phyloP scores from a whole-genome alignment of 768 basidiomycete species.

The Lyophyllum decastes region DNA sequence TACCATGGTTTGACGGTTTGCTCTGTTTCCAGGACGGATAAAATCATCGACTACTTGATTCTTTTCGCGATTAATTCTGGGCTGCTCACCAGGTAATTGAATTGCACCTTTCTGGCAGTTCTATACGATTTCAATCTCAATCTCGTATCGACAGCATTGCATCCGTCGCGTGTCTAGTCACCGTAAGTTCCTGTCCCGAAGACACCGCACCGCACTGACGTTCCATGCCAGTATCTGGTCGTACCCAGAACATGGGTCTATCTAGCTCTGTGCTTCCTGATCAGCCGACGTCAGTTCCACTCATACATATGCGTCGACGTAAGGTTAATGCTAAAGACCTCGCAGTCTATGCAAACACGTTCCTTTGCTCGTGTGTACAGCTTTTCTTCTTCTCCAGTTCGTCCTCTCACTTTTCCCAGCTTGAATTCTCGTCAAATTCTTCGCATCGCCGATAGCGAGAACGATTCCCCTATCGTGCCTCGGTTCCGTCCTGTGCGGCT shows the following conservation, averaged over 20 bases:
- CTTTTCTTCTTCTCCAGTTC: not conserved
- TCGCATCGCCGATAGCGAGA: constrained; percentile 13
- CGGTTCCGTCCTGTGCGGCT: constrained; percentile 11
- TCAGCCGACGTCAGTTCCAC: constrained; percentile 28
- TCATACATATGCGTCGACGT: not conserved
- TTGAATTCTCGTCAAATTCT: constrained; percentile 34
- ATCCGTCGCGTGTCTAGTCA: constrained; percentile 30
- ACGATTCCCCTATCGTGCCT: constrained; percentile 16
- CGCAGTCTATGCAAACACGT: constrained; percentile 33
- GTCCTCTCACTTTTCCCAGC: constrained; percentile 10
- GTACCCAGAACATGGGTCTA: constrained; percentile 34
- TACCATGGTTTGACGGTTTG: not conserved
- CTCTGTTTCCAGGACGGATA: constrained; percentile 24
- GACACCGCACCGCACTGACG: not conserved
- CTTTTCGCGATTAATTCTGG: constrained; percentile 34
- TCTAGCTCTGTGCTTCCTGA: constrained; percentile 32
- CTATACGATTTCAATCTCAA: not conserved
- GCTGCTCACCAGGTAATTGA: constrained; percentile 29
- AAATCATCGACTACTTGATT: constrained; percentile 35
- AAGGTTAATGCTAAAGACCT: not conserved
- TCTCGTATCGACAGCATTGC: constrained; percentile 17
- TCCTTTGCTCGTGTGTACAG: constrained; percentile 30
- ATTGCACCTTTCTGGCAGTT: not conserved
- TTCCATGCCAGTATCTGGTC: constrained; percentile 23
- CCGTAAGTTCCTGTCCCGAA: constrained; percentile 16